Evolutionary conservation across 2,329 filamentous ascomycete genomes (phyloP), one percentile per base, ranked within the genome.

Genomic region (Penicillium griseofulvum): DNA sequence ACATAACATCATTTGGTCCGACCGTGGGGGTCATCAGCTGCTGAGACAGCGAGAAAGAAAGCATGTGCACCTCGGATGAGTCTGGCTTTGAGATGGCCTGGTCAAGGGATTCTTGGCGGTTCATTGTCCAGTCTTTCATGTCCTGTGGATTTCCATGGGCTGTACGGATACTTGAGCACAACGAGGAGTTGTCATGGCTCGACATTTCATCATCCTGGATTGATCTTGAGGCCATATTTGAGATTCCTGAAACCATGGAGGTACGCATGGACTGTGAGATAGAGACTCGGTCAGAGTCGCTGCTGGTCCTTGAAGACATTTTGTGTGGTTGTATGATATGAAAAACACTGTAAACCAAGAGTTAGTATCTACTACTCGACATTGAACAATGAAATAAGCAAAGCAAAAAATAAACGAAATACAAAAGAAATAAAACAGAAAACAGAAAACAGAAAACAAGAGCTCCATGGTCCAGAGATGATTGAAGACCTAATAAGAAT

Each of bases 161-260:
- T 64, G 65, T 69, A 56, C 66, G 65, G 53, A 70, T 67, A 63
- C 65, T 73, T 62, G 74, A 75, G 66, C 71, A 74, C 58, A 75
- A 69, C 57, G 74, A 74, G 60, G 74, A 74, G 59, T 62, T 71
- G 68, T 74, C 73, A 65, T 73, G 71, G 65, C 69, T 72, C 52
- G 71, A 72, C 58, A 75, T 65, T 55, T 76, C 74, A 73, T 75
- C 71, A 74, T 76, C 74, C 69, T 74, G 73, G 67, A 68, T 52
- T 60, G 65, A 64, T 65, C 69, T 71, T 61, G 74, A 70, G 64
- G 69, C 60, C 65, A 74, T 66, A 63, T 71, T 72, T 65, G 71
- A 66, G 45, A 72, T 63, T 66, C 71, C 73, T 64, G 68, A 71
- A 54, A 70, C 59, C 60, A 71, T 60, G 62, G 71, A 64, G 59